Percentiles rank a stretch among this genome's conserved stretches.
Conservation (phyloP, 805 yeast genomes). For the Danielia oregonensis region DNA sequence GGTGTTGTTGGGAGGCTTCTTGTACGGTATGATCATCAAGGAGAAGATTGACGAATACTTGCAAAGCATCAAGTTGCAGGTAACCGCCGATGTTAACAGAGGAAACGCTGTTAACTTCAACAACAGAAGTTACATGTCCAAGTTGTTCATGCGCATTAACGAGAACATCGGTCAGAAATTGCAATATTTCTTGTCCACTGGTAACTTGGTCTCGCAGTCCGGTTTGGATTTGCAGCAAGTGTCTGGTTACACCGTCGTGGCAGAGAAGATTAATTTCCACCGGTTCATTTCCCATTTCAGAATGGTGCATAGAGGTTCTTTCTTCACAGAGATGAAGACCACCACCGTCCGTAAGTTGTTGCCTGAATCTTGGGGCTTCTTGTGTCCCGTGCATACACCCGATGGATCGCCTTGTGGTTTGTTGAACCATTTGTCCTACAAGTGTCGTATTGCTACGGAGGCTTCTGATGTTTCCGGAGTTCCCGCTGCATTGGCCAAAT, state of each 20-base stretch:
- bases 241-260: constrained; percentile 97
- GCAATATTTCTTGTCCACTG: constrained; percentile 93
- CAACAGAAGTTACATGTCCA: constrained; percentile 77
- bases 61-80: constrained; percentile 64
- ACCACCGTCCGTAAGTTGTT: constrained; percentile 93
- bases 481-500: constrained; percentile 57
- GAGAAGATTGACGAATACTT: constrained; percentile 95
- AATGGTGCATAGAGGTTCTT: constrained; percentile 99
- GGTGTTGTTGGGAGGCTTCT: constrained; percentile 89
- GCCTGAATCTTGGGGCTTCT: constrained; percentile 98
- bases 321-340: constrained; percentile 96
- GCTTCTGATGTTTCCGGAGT: constrained; percentile 71
- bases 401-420: constrained; percentile 99
- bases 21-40: constrained; percentile 93
- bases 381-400: constrained; percentile 98
- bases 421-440: constrained; percentile 93
- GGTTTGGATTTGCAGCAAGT: constrained; percentile 98
- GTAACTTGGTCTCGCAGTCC: constrained; percentile 94
- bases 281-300: constrained; percentile 97
- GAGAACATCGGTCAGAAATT: constrained; percentile 94
- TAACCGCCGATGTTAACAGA: constrained; percentile 76
- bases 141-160: constrained; percentile 74
- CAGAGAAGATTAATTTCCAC: constrained; percentile 95
- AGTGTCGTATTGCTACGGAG: constrained; percentile 80
- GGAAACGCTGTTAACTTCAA: constrained; percentile 77